Base-by-base conservation (phyloP, 2,329 filamentous ascomycete species). In the Alternaria arborescens region DNA sequence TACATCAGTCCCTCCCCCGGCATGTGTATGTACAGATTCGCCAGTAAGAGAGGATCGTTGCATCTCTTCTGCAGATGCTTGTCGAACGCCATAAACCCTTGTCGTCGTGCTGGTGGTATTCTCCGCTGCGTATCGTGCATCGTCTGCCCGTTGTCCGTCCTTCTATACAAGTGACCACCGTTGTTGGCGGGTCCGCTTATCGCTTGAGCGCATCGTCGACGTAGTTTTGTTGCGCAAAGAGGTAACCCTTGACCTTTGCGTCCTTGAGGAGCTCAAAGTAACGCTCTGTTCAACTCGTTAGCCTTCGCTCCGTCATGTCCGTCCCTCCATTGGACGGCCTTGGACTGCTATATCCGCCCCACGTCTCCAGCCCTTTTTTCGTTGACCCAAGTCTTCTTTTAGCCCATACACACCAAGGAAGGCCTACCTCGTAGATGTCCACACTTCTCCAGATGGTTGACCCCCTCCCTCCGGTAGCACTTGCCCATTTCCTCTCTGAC, bases 391-490 rank as follows among this genome's bases (percentile, higher is more conserved):
- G 22, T n/a, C 7, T 50, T 3, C 20, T n/a, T 36, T 3, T n/a
- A 18, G 32, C 14, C 30, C 5, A 18, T n/a, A 0, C 5, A 11
- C 8, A 14, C 20, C 16, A 22, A 12, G 3, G 3, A 40, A 32
- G 26, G n/a, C 60, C 8, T 79, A 95, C 92, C 91, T 90, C 92
- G 86, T 80, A 94, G 79, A 73, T 86, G 83, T 68, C 91, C 91
- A 80, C 92, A 95, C 82, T 94, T 95, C 85, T 94, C 92, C 78
- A 95, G 81, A 79, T 95, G 92, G 80, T 95, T 95, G 68, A 94
- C 91, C 58, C 92, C 92, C 81, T 95, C 91, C 70, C 88, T 85
- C 80, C 88, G 88, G 81, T 95, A 95, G 84, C 92, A 95, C 83
- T 93, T 94, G 80, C 89, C 86, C 82, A 95, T 83, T 84, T 95